Conservation (phyloP, 2,329 filamentous ascomycete genomes). For the Ceratocystis colombiana region DNA sequence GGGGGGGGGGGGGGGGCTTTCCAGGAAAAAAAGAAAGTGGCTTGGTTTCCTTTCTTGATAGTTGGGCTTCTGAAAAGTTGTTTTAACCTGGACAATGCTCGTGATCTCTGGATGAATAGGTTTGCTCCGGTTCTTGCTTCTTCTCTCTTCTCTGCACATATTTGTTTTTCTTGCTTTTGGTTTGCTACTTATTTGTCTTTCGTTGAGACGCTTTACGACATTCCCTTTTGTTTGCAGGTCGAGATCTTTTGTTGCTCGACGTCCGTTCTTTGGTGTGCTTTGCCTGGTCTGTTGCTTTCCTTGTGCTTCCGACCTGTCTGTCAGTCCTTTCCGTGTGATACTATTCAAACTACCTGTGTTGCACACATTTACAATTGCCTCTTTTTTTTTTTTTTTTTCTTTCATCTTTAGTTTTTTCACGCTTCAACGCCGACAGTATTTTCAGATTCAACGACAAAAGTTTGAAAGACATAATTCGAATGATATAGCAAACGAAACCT, state of each 20-base stretch:
- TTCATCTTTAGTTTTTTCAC: conserved; percentile 6
- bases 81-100: background rate
- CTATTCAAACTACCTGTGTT: background rate
- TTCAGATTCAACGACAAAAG: background rate
- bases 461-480: background rate
- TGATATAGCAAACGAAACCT: background rate
- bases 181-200: background rate
- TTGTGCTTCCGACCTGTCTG: conserved; percentile 14
- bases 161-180: background rate
- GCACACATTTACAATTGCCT: conserved; percentile 6
- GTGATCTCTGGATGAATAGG: background rate
- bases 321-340: conserved; percentile 17
- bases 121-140: background rate
- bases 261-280: conserved; percentile 23
- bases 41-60: conserved; percentile 12
- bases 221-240: conserved; percentile 12
- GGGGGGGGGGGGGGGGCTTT: background rate
- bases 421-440: background rate
- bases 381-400: background rate
- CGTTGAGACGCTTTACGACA: conserved; percentile 6
- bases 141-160: background rate
- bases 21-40: conserved; percentile 2
- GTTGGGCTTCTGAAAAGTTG: background rate
- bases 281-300: conserved; percentile 1
- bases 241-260: conserved; percentile 21